A percentile compares a stretch with the other conserved stretches of the same genome.
phyloP scores from a whole-genome alignment of 2,329 filamentous ascomycete genomes.

The Scedosporium boydii region DNA sequence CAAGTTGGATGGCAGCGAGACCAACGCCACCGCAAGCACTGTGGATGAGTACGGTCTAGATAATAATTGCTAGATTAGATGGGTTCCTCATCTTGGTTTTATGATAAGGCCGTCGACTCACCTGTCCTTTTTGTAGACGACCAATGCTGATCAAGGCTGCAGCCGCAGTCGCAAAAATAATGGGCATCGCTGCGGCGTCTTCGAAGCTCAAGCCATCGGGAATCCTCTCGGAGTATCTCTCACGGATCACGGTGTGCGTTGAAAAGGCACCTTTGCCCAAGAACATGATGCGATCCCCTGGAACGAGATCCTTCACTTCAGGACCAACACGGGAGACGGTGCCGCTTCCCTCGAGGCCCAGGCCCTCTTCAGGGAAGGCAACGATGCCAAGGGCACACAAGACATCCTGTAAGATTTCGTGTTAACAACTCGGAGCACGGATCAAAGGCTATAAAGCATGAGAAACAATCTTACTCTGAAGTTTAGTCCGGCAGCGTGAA shows the following conservation, averaged over 20 bases:
- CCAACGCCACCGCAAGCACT: constrained; percentile 23
- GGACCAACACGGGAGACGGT: constrained; percentile 20
- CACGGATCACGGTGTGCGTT: constrained; percentile 17
- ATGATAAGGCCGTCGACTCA: background rate
- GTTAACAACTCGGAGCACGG: no score
- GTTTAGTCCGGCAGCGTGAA: no score
- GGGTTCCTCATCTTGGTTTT: constrained; percentile 7
- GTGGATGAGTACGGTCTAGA: constrained; percentile 22
- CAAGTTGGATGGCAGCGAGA: constrained; percentile 20
- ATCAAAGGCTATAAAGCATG: no score
- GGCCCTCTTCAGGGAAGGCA: background rate
- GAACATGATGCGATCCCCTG: constrained; percentile 24
- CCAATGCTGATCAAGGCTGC: constrained; percentile 20
- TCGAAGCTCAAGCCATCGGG: constrained; percentile 24
- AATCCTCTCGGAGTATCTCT: constrained; percentile 20
- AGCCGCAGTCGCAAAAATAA: constrained; percentile 24
- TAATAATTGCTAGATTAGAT: background rate
- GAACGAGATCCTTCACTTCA: constrained; percentile 15
- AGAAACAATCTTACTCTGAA: no score
- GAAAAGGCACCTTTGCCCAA: constrained; percentile 14
- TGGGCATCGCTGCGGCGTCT: constrained; percentile 24
- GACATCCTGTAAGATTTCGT: background rate
- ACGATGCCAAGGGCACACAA: background rate
- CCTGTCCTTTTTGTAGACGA: constrained; percentile 16
- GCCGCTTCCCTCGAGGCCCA: constrained; percentile 21